Evolutionary conservation across 2,329 filamentous ascomycete species (phyloP).

Genomic region (Cercospora zeina): DNA sequence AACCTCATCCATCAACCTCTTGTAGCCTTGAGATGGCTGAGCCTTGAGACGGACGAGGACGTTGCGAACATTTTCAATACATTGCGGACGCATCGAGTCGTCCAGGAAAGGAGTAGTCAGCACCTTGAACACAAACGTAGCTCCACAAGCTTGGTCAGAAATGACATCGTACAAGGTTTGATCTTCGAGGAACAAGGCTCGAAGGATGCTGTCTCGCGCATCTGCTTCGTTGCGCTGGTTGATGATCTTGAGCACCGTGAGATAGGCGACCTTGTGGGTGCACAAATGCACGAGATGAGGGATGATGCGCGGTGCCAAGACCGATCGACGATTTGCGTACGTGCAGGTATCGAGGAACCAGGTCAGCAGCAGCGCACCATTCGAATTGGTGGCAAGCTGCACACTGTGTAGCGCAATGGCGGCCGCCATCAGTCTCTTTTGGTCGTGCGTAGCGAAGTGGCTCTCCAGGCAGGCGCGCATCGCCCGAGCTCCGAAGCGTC

Average conservation of each 20-base stretch:
- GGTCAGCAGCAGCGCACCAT: conserved; percentile 87
- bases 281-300: conserved; percentile 92
- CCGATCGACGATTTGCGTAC: conserved; percentile 85
- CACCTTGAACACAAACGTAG: conserved; percentile 97
- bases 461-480: conserved; percentile 97
- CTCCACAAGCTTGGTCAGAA: conserved; percentile 85
- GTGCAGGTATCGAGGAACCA: conserved; percentile 99
- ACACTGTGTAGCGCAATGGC: conserved; percentile 96
- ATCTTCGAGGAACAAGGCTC: conserved; percentile 92
- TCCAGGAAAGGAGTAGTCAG: conserved; percentile 97
- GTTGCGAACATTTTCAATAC: conserved; percentile 87
- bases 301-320: conserved; percentile 86
- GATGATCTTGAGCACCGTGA: conserved; percentile 96
- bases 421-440: conserved; percentile 91
- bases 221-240: conserved; percentile 95
- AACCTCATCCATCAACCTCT: conserved; percentile 97
- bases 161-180: conserved; percentile 86
- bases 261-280: conserved; percentile 96
- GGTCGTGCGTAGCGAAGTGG: conserved; percentile 90
- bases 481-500: conserved; percentile 88
- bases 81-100: conserved; percentile 80
- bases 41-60: conserved; percentile 89
- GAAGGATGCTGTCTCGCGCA: conserved; percentile 83
- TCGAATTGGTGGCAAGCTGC: conserved; percentile 92
- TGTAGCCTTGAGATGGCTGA: conserved; percentile 92